Percentiles rank a stretch among this genome's conserved stretches.
These are phyloP conservation scores for Wickerhamomyces sp. DNA, from an alignment of 1,139 yeast genomes.

Conservation along the genomic window DNA sequence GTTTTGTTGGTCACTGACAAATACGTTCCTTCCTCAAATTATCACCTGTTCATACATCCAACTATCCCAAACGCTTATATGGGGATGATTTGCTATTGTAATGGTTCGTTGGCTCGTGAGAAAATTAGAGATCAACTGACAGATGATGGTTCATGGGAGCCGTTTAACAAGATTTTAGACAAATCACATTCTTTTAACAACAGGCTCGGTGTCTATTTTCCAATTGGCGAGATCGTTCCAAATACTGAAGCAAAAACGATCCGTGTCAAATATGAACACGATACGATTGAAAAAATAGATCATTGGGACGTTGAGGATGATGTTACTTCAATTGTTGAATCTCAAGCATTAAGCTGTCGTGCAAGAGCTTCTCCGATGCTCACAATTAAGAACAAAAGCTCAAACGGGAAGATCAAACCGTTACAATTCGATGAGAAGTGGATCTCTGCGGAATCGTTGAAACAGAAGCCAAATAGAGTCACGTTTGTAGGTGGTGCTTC, in stretches of 20 bases:
- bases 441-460: constrained; percentile 22
- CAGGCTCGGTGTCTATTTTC: constrained; percentile 77
- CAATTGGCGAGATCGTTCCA: constrained; percentile 86
- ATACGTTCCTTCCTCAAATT: constrained; percentile 74
- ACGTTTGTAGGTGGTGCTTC: constrained; percentile 91
- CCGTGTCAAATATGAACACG: constrained; percentile 37
- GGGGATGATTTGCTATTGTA: constrained; percentile 96
- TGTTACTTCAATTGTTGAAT: constrained; percentile 74
- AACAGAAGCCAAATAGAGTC: constrained; percentile 58
- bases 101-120: constrained; percentile 87
- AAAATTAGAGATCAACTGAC: constrained; percentile 63
- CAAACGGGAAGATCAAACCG: constrained; percentile 1
- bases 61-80: constrained; percentile 70
- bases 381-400: constrained; percentile 17
- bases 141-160: constrained; percentile 51
- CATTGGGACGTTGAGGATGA: constrained; percentile 49
- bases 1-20: constrained; percentile 75
- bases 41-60: constrained; percentile 85
- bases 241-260: constrained; percentile 60
- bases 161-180: constrained; percentile 50
- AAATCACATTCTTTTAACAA: constrained; percentile 28
- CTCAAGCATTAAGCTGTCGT: constrained; percentile 83
- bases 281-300: constrained; percentile 26
- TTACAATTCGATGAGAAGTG: constrained; percentile 29
- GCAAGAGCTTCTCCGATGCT: constrained; percentile 75